Evolutionary conservation across 2,329 filamentous ascomycete genomes (phyloP), one percentile per base, ranked within the genome.

Genomic region (Karstenula rhodostoma): DNA sequence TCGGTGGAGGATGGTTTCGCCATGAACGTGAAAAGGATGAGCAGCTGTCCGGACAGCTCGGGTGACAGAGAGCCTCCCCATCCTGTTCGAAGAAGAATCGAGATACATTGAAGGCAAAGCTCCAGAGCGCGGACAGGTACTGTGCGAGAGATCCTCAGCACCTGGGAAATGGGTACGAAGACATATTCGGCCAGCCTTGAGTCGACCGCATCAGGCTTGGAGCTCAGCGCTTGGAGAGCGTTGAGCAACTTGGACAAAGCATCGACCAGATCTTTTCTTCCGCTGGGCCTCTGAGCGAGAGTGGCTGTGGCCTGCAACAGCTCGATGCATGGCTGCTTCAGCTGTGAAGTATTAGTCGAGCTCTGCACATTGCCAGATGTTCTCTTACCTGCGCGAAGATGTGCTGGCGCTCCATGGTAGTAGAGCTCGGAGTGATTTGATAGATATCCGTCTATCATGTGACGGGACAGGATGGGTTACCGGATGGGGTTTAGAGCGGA

Each of bases 81-180:
- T 64, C 93, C 94, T 75, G 91, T 82, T 40, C 85, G 80, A 40
- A 98, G 85, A 29, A 99, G 83, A 17, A 93, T 80, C 12, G 86
- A 84, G 35, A 97, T 81, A 67, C 91, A 94, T 73, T 88, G 87
- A 48, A 97, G 83, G 32, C 90, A 89, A 46, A 91, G 79, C 75
- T 99, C 95, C 8, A 95, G 80, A 43, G 92, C 82, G 37, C 86
- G 85, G 49, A 91, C 85, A 0, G 94, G 89, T 56, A 94, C 87
- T 50, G 85, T 83, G 63, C 90, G 87, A 67, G 92, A 90, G 63
- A 89, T 86, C 60, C 92, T 89, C 69, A 99, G 89, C 42, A 98
- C 87, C 68, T 95, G 90, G 0, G 92, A 93, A 0, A 99, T 82
- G 0, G 95, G 95, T 64, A 97, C 97, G 82, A 98, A 98, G 72